A percentile compares a stretch with the other conserved stretches of the same genome.
phyloP scores from a whole-genome alignment of 192 early-diverging fungal species.

The Entomortierella beljakovae region DNA sequence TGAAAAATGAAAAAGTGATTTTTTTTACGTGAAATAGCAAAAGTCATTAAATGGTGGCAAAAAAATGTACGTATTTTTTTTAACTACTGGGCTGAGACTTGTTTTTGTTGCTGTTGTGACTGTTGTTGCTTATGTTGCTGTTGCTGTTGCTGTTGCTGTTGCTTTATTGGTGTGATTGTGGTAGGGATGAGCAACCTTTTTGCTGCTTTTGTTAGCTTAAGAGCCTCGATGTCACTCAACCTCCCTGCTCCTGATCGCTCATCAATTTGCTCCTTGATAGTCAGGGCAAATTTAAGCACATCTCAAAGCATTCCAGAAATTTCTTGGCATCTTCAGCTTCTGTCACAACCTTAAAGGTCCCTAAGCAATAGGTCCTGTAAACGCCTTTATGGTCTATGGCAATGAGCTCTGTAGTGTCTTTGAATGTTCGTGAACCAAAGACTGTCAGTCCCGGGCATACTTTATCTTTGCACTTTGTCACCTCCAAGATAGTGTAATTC shows the following conservation, averaged over 20 bases:
- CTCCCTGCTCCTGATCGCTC: constrained; percentile 23
- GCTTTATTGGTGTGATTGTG: constrained; percentile 13
- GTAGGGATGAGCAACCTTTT: constrained; percentile 25
- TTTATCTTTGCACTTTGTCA: constrained; percentile 18
- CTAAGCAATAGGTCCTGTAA: constrained; percentile 27
- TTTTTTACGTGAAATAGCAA: not conserved
- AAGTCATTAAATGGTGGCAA: too few species aligned
- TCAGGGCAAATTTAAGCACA: constrained; percentile 34
- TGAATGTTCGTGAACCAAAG: constrained; percentile 30
- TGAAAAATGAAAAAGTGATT: not conserved
- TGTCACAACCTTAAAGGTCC: constrained; percentile 17
- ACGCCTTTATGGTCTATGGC: constrained; percentile 30
- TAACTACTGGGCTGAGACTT: too few species aligned
- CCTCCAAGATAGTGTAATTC: constrained; percentile 29
- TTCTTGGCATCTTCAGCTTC: constrained; percentile 8
- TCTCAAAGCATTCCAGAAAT: constrained; percentile 24
- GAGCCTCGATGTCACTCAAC: constrained; percentile 13
- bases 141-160: not conserved
- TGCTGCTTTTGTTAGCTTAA: constrained; percentile 25
- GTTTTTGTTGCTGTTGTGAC: not conserved
- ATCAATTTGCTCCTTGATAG: constrained; percentile 12
- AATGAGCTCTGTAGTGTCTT: constrained; percentile 29
- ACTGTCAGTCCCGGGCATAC: constrained; percentile 16
- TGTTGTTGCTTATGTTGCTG: not conserved
- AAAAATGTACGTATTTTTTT: too few species aligned